Percentiles rank a stretch among this genome's conserved stretches.
These are phyloP conservation scores for Psilocybe cyanescens DNA, from an alignment of 768 basidiomycete species.

Conservation along the genomic window DNA sequence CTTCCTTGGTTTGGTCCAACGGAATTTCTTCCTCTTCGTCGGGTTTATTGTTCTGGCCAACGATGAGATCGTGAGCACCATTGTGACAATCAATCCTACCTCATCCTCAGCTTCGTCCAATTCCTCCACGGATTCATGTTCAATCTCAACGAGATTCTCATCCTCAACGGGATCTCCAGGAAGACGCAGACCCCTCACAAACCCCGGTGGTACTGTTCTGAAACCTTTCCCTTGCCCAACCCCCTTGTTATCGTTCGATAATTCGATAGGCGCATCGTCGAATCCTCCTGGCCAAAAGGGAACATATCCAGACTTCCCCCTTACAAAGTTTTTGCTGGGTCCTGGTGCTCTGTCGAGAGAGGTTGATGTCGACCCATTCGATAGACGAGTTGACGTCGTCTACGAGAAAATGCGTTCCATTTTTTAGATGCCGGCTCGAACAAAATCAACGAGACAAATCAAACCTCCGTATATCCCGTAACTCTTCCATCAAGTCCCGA, in stretches of 20 bases:
- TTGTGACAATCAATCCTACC: conserved; percentile 14
- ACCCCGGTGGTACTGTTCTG: conserved; percentile 80
- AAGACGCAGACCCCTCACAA: conserved; percentile 78
- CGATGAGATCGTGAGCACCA: neutral
- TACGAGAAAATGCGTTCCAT: conserved; percentile 29
- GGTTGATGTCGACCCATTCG: conserved; percentile 82
- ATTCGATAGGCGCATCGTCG: conserved; percentile 57
- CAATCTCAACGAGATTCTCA: conserved; percentile 41
- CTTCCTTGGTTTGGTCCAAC: conserved; percentile 16
- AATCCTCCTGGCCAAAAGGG: conserved; percentile 96
- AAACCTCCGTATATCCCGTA: conserved; percentile 81
- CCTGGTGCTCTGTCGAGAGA: conserved; percentile 86
- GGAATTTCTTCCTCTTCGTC: conserved; percentile 20
- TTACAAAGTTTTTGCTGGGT: conserved; percentile 78
- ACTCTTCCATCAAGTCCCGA: conserved; percentile 81
- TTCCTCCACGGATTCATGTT: conserved; percentile 23
- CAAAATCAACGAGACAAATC: conserved; percentile 6
- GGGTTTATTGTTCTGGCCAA: conserved; percentile 12
- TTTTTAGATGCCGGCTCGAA: neutral
- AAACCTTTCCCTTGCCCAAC: conserved; percentile 47
- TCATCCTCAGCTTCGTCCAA: conserved; percentile 25
- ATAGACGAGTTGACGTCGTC: conserved; percentile 57
- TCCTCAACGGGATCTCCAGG: conserved; percentile 58
- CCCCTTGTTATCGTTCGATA: conserved; percentile 28
- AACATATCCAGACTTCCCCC: conserved; percentile 91